A percentile compares a stretch with the other conserved stretches of the same genome.
Evolutionary conservation across 108 stramenopile species (phyloP).

Genomic region (Skeletonema potamos): DNA sequence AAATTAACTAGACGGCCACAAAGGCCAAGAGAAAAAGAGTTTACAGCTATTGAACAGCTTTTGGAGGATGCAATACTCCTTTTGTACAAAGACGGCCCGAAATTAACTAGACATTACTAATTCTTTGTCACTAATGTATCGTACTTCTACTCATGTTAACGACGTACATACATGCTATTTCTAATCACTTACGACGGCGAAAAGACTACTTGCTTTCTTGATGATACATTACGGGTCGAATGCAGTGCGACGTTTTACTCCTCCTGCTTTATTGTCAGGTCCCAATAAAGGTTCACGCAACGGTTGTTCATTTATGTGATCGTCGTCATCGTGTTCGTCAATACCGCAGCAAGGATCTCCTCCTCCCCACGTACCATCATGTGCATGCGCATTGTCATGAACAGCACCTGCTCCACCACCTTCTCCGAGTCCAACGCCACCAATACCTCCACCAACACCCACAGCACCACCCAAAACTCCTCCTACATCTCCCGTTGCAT

Average conservation of each 20-base stretch:
- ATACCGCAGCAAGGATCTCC: slow-evolving; percentile 40
- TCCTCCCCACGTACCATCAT: slow-evolving; percentile 26
- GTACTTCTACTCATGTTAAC: no score
- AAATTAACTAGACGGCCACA: no score
- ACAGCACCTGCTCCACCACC: background rate
- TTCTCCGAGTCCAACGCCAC: background rate
- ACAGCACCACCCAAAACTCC: background rate
- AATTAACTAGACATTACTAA: no score
- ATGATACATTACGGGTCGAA: background rate
- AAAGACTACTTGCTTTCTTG: no score
- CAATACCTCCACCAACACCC: background rate
- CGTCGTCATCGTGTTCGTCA: slow-evolving; percentile 31
- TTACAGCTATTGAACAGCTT: no score
- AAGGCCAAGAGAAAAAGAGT: no score
- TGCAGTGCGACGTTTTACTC: background rate
- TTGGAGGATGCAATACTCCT: no score
- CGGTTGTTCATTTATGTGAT: slow-evolving; percentile 1
- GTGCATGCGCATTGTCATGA: background rate
- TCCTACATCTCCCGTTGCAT: background rate
- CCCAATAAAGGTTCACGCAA: background rate
- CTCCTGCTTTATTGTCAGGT: background rate
- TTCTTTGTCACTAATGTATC: no score
- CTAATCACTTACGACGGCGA: no score
- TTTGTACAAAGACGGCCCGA: no score
- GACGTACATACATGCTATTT: no score